Percentiles rank a stretch among this genome's conserved stretches.
These are phyloP conservation scores for Gynandropsis gynandra DNA, from an alignment of 345 rosid genomes.

Conservation along the genomic window DNA sequence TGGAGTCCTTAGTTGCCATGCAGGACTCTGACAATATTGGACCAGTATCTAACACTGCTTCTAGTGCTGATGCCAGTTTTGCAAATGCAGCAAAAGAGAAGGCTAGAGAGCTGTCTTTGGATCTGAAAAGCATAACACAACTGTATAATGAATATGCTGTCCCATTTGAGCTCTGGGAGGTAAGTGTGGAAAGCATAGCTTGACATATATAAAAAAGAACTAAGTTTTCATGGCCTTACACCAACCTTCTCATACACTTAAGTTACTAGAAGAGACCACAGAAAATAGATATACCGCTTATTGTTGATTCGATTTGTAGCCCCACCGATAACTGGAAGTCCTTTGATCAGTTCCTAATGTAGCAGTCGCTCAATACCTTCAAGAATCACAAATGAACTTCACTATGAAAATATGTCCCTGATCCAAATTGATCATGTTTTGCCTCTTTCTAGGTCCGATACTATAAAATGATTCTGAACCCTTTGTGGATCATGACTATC, in stretches of 20 bases:
- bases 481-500: no score
- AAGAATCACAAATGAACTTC: no score
- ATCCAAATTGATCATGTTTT: not conserved
- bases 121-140: conserved; percentile 90
- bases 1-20: conserved; percentile 41
- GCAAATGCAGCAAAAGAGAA: conserved; percentile 60
- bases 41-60: conserved; percentile 30
- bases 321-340: not conserved
- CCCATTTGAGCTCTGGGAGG: conserved; percentile 99
- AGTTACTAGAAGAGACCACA: conserved; percentile 9
- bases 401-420: no score
- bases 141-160: conserved; percentile 95
- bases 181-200: conserved; percentile 24
- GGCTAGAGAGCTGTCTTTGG: conserved; percentile 80
- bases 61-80: conserved; percentile 35
- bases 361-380: no score
- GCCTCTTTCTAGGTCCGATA: not conserved
- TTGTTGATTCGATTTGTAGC: not conserved
- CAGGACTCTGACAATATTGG: conserved; percentile 50
- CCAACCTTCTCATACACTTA: no score
- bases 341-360: not conserved
- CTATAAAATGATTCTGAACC: no score
- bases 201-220: no score
- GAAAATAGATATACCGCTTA: not conserved
- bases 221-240: conserved; percentile 6